A percentile compares a stretch with the other conserved stretches of the same genome.
These are phyloP conservation scores for Rhizopogon rudus DNA, from an alignment of 768 basidiomycete species.

Conservation along the genomic window DNA sequence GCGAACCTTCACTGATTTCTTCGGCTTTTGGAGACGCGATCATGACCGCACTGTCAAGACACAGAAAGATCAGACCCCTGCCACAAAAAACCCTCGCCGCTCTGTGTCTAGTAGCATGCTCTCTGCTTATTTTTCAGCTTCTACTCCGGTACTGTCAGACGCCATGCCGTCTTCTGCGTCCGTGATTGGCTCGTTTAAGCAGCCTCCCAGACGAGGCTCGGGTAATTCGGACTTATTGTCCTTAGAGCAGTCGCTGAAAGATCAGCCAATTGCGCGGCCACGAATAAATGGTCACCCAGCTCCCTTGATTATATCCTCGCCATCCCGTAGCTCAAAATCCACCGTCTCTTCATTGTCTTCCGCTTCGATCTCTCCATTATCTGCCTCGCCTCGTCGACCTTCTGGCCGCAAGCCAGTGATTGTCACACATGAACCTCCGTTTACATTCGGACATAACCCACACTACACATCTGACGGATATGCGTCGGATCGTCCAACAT, in stretches of 20 bases:
- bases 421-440: constrained; percentile 16
- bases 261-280: constrained; percentile 4
- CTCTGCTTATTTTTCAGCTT: constrained; percentile 52
- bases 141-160: constrained; percentile 15
- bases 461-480: constrained; percentile 7
- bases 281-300: constrained; percentile 1
- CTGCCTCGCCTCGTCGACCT: constrained; percentile 11
- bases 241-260: constrained; percentile 14
- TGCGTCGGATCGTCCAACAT: constrained; percentile 12
- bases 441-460: constrained; percentile 27
- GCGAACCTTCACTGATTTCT: constrained; percentile 65
- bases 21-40: constrained; percentile 74
- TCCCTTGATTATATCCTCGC: constrained; percentile 3
- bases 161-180: constrained; percentile 4
- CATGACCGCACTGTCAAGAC: constrained; percentile 51
- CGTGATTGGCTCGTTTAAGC: constrained; percentile 7
- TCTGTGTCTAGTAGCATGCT: constrained; percentile 53
- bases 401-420: constrained; percentile 16
- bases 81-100: constrained; percentile 25
- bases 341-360: constrained; percentile 17
- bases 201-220: neutral
- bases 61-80: constrained; percentile 15
- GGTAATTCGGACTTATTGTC: constrained; percentile 21
- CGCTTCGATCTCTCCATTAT: constrained; percentile 22
- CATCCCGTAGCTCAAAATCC: constrained; percentile 20